A percentile compares a stretch with the other conserved stretches of the same genome.
These are phyloP conservation scores for Lycium ferocissimum DNA, from an alignment of 257 asterid species.

Conservation along the genomic window DNA sequence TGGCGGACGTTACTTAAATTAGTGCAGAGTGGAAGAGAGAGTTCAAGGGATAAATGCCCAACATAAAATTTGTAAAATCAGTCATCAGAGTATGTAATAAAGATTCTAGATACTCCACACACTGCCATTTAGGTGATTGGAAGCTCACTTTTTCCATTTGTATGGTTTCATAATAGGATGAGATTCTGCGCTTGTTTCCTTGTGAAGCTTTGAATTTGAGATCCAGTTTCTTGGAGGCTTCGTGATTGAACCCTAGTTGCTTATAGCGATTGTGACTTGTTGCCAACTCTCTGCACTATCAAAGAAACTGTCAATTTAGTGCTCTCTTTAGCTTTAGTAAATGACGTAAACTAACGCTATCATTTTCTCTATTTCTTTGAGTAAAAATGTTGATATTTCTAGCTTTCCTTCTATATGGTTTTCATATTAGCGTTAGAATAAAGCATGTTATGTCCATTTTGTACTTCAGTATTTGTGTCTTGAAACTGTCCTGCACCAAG, in stretches of 20 bases:
- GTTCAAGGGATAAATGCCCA: background rate
- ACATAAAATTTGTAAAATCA: background rate
- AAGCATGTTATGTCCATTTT: background rate
- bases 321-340: background rate
- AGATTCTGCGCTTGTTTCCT: background rate
- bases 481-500: background rate
- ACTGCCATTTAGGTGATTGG: slow-evolving; percentile 20
- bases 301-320: background rate
- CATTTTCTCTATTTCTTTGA: background rate
- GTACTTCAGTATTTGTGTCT: background rate
- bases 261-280: slow-evolving; percentile 1
- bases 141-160: background rate
- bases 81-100: background rate
- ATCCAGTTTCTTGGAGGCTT: slow-evolving; percentile 16
- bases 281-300: background rate
- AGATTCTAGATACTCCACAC: background rate
- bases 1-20: background rate
- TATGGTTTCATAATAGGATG: background rate
- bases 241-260: background rate
- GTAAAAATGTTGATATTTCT: background rate
- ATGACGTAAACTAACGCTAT: slow-evolving; percentile 9
- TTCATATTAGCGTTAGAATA: background rate
- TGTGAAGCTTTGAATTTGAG: slow-evolving; percentile 24
- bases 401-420: slow-evolving; percentile 22
- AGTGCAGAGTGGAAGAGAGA: slow-evolving; percentile 8